Evolutionary conservation across 2,329 filamentous ascomycete species (phyloP), one percentile per base, ranked within the genome.

Genomic region (Fusarium irregulare): DNA sequence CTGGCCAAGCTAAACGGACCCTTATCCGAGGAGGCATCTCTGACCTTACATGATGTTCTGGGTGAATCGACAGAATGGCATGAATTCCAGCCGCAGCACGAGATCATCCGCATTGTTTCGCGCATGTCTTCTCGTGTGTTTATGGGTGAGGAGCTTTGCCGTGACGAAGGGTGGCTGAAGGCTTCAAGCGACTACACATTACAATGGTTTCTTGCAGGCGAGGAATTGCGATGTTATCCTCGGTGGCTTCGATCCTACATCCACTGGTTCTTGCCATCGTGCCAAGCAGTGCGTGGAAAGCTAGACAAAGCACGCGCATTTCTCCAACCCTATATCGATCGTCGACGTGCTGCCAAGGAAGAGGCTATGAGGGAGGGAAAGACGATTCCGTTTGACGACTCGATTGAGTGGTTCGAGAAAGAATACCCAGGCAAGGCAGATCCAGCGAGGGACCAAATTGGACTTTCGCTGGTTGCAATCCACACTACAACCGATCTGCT

Each of bases 341-440:
- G 25, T 10, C 57, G 57, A n/a, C 23, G 10, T 0, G 42, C 86
- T 14, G 82, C 88, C 56, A 73, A 79, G 34, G 2, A 16, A 4
- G 21, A 62, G 20, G 47, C 62, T 7, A 8, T 23, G 6, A 4
- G 13, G n/a, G 13, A 41, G 1, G 27, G 28, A 7, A 28, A 6
- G 6, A 28, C 16, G 1, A 20, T 25, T 2, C 20, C 21, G 3
- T 46, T 44, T 68, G 58, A 12, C 27, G 86, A 88, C 76, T 86
- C 84, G 59, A 77, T 89, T 28, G 86, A 83, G 11, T 89, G 87
- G 87, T 80, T 83, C 55, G 85, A 88, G 27, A 60, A 78, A 80
- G 18, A 79, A 81, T 44, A 85, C 12, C 34, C 34, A 11, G 34
- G 21, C 85, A 10, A 56, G 57, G 3, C 66, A 66, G 61, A 76